Base-by-base conservation (phyloP, 1,284 basidiomycete species). In the Puccinia triticina region DNA sequence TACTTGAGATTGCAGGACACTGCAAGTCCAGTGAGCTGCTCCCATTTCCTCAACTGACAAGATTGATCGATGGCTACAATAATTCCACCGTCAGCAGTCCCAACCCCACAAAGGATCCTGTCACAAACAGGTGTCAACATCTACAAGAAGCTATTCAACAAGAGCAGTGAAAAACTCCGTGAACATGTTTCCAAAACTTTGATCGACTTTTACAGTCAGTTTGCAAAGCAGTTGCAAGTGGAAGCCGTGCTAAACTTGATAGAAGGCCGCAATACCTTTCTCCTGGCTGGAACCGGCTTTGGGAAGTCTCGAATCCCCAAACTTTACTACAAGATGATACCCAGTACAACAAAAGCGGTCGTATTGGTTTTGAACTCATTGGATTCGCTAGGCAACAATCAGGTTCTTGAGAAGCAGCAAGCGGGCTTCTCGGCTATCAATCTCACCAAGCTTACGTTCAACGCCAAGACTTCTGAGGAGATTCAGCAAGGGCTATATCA, bases 381-480 rank as follows among this genome's bases (percentile, higher is more conserved):
- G 18, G 73, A 75, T 50, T 46, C 73, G 1, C 37, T 75, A 34
- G 73, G 73, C 37, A 37, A 75, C 34, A 75, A 75, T 18, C 71
- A 73, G 23, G 71, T 73, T 61, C 26, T 29, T 12, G 59, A 61
- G 59, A 61, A 61, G 18, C 23, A 43, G 21, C 1, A 50, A 53
- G n/a, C 46, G 11, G 71, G 71, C 71, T 48, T 46, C 32, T n/a
- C 71, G 11, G 71, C 71, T 21, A 73, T 73, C 40, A 73, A 73
- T 73, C 50, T 46, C 37, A 73, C 43, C 26, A 53, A 46, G 43
- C 29, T 32, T n/a, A 73, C 23, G 16, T 10, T 53, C n/a, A 73
- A 46, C 18, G 26, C 37, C 16, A 32, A 73, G 7, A 73, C 43
- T 29, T 12, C 32, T 1, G 71, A 18, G 1, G 40, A 73, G n/a